Evolutionary conservation across 1,284 basidiomycete genomes (phyloP), one percentile per base, ranked within the genome.

Genomic region (Ganoderma lucidum): DNA sequence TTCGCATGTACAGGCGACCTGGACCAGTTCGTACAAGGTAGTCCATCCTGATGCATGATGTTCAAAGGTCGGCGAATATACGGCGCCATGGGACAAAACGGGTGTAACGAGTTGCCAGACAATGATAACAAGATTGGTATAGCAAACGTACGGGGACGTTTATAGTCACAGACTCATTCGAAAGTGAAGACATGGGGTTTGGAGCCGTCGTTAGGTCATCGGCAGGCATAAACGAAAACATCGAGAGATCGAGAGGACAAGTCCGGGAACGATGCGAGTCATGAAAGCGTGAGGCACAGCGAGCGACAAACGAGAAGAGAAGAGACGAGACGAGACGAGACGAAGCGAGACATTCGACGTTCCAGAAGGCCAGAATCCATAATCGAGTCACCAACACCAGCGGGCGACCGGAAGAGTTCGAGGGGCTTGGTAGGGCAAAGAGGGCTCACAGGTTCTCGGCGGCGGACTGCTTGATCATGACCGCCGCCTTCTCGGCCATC

Each of bases 401-500:
- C 17, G 19, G 32, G 23, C 48, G 9, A 28, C 23, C 23, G 44
- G 23, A 1, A 39, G 56, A n/a, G 32, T 10, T 35, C 32, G 17
- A 19, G 30, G 8, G n/a, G 10, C 28, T 12, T 15, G 30, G n/a
- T 39, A 6, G 19, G 9, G 37, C 4, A 6, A 23, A n/a, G 19
- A 23, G 37, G 32, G 19, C 9, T 39, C 56, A 59, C 17, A 39
- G 3, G n/a, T 6, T 19, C 35, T 35, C 37, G 23, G 37, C 23
- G 5, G 41, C 41, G 15, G 59, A 44, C 37, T n/a, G 14, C 62
- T 67, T 67, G 61, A 78, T 76, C 17, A 77, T 55, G 45, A 77
- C 77, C 6, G 72, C 76, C 2, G 76, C 76, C 35, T 70, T 70
- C 60, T 78, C 78, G 0, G 78, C 77, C 44, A 78, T 41, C 1